phyloP scores from a whole-genome alignment of 352 stramenopile species.

The Peronospora farinosa region DNA sequence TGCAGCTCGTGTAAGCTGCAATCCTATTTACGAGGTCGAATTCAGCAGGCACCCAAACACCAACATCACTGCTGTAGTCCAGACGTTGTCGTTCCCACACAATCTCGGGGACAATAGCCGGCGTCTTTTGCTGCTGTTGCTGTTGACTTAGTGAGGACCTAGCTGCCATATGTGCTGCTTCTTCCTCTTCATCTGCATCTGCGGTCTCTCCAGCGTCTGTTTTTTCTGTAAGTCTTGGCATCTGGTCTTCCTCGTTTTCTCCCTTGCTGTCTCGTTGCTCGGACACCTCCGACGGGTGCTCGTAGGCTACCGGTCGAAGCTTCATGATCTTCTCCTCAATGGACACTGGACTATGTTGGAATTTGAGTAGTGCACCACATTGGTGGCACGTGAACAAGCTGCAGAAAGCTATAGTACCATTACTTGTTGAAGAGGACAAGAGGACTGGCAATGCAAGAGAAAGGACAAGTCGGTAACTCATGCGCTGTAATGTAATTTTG shows the following conservation, averaged over 20 bases:
- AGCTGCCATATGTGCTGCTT: constrained; percentile 11
- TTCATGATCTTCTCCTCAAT: constrained; percentile 65
- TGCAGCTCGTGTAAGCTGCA: constrained; percentile 54
- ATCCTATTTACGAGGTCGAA: constrained; percentile 41
- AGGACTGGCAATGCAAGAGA: background rate
- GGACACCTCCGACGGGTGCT: constrained; percentile 20
- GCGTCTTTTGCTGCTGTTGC: constrained; percentile 22
- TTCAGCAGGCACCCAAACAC: constrained; percentile 29
- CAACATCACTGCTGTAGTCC: constrained; percentile 16
- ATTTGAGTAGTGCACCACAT: constrained; percentile 67
- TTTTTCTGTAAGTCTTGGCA: constrained; percentile 27
- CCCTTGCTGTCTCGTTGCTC: constrained; percentile 21
- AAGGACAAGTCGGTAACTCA: constrained; percentile 8
- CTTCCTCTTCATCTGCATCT: constrained; percentile 34
- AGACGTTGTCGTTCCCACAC: constrained; percentile 48
- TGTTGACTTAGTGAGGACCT: constrained; percentile 25
- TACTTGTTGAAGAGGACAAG: constrained; percentile 7
- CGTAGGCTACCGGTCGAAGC: constrained; percentile 39
- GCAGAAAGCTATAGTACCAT: background rate
- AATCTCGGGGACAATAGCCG: constrained; percentile 38
- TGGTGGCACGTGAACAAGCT: constrained; percentile 72
- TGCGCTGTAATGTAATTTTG: constrained; percentile 27
- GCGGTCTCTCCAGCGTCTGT: constrained; percentile 25
- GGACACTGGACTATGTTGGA: constrained; percentile 46
- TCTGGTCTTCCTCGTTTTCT: constrained; percentile 23